Conservation (phyloP, 257 asterid species). For the Petrea volubilis region DNA sequence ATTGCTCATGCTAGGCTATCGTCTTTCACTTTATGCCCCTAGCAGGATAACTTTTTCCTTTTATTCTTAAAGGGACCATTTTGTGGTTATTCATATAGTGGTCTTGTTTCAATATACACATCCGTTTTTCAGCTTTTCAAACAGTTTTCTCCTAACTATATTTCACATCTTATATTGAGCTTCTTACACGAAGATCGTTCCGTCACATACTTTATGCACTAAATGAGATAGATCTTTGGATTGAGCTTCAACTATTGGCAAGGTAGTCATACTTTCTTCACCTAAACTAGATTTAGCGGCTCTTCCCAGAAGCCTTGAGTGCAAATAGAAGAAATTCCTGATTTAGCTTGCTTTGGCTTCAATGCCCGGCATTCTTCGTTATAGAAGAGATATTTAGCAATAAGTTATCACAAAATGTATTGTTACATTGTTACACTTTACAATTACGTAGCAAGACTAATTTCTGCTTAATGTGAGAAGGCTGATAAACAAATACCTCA, state of each 20-base stretch:
- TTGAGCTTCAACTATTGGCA: neutral
- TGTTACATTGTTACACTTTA: neutral
- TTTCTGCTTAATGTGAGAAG: neutral
- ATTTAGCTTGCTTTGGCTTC: neutral
- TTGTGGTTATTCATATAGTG: no score
- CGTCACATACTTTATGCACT: no score
- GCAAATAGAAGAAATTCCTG: neutral
- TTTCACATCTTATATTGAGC: no score
- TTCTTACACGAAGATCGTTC: no score
- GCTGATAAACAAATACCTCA: conserved; percentile 50
- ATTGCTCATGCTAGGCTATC: neutral
- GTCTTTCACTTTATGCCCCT: neutral
- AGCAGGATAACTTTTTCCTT: neutral
- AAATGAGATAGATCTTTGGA: no score
- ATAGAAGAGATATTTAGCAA: neutral
- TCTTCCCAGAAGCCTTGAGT: neutral
- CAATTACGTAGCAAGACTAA: no score
- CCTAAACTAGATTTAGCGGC: neutral
- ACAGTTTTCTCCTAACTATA: no score
- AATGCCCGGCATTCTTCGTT: neutral
- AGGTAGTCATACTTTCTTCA: neutral
- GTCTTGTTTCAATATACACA: no score
- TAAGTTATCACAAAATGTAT: neutral
- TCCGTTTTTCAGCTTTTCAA: no score
- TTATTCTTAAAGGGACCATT: no score